A percentile compares a stretch with the other conserved stretches of the same genome.
Evolutionary conservation across 768 basidiomycete genomes (phyloP).

Genomic region (Coprinopsis marcescibilis): DNA sequence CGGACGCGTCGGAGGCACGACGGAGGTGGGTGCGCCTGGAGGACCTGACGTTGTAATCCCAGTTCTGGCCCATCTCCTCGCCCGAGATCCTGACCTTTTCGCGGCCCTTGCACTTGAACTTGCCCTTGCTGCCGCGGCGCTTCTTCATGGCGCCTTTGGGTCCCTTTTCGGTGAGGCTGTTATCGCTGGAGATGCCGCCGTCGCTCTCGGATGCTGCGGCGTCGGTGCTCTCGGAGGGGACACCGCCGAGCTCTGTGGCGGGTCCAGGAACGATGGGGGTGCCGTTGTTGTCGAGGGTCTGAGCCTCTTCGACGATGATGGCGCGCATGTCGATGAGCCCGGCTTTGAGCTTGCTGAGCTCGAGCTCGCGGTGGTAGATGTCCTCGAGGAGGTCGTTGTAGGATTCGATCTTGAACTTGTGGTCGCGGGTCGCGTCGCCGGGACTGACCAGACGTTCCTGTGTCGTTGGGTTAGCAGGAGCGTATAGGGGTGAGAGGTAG

Average conservation of each 20-base stretch:
- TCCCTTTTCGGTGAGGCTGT: neutral
- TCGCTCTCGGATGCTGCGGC: conserved; percentile 2
- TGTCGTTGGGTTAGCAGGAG: neutral
- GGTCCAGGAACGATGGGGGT: neutral
- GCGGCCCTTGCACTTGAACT: conserved; percentile 10
- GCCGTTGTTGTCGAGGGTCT: conserved; percentile 8
- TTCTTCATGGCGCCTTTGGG: neutral
- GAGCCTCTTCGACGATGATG: conserved; percentile 25
- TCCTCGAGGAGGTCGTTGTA: conserved; percentile 32
- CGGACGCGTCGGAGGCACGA: conserved; percentile 1
- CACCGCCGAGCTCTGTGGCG: conserved; percentile 5
- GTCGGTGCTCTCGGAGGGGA: no score
- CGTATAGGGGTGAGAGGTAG: conserved; percentile 4
- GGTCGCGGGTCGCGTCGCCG: conserved; percentile 19
- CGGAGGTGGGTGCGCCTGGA: conserved; percentile 1
- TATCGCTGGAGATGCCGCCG: neutral
- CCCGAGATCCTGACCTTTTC: conserved; percentile 7
- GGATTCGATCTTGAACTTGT: conserved; percentile 24
- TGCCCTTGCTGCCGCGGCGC: conserved; percentile 9
- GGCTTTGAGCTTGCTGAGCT: conserved; percentile 26
- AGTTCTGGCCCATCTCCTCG: conserved; percentile 9
- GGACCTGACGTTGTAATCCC: conserved; percentile 8
- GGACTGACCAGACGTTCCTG: conserved; percentile 26
- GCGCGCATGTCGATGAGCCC: conserved; percentile 25
- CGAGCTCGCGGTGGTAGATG: conserved; percentile 29